A percentile compares a stretch with the other conserved stretches of the same genome.
Evolutionary conservation across 139 green algal genomes (phyloP).

Genomic region (Chlamydomonas urium): DNA sequence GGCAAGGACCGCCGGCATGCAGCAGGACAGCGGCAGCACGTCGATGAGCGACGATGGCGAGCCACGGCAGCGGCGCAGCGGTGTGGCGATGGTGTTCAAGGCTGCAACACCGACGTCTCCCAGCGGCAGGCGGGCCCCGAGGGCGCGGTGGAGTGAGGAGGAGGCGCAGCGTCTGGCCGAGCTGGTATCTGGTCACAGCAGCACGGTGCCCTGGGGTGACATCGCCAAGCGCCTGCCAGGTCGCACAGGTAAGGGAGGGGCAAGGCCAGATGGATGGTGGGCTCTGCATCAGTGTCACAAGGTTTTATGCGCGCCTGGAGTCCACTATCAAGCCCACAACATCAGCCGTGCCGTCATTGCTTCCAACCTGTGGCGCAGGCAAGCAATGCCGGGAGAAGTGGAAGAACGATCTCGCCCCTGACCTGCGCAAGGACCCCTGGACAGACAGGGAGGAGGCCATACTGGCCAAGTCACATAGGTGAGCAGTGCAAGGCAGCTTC

Average conservation of each 20-base stretch:
- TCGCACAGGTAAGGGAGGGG: neutral
- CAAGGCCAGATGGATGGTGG: neutral
- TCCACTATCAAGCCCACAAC: neutral
- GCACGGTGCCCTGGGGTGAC: neutral
- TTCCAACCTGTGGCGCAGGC: slow-evolving; percentile 46
- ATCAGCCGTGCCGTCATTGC: neutral
- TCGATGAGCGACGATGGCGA: no score
- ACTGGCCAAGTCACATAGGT: neutral
- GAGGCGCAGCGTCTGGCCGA: no score
- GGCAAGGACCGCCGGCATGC: no score
- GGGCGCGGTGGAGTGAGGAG: neutral
- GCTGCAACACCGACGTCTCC: neutral
- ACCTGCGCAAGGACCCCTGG: slow-evolving; percentile 41
- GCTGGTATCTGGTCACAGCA: neutral
- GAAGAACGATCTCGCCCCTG: slow-evolving; percentile 65
- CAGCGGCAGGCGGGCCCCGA: neutral
- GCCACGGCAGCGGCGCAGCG: neutral
- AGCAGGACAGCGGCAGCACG: no score
- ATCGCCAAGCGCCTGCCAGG: neutral
- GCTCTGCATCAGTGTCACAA: neutral
- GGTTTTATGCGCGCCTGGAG: neutral
- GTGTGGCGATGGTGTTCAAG: neutral
- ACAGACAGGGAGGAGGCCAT: slow-evolving; percentile 27
- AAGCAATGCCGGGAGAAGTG: slow-evolving; percentile 82
- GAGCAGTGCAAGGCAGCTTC: neutral